Evolutionary conservation across 2,329 filamentous ascomycete species (phyloP).

Genomic region (Dothistroma septosporum): DNA sequence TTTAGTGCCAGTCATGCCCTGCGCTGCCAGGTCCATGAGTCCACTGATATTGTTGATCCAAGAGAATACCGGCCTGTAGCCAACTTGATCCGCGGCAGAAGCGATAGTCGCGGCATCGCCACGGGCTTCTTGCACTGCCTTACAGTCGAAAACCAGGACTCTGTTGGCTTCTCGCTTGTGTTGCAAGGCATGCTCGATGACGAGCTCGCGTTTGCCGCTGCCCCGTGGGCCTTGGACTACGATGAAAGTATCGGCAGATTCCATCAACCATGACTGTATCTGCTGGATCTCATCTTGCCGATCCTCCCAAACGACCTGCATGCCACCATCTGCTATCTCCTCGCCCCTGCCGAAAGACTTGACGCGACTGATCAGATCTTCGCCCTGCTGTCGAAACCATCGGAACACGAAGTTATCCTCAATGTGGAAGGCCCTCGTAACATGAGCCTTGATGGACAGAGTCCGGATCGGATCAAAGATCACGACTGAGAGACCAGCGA

Average conservation of each 20-base stretch:
- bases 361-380: slow-evolving; percentile 56
- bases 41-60: slow-evolving; percentile 96
- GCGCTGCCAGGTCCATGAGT: slow-evolving; percentile 84
- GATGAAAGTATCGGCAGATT: slow-evolving; percentile 86
- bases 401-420: slow-evolving; percentile 69
- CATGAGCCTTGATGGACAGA: slow-evolving; percentile 84
- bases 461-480: slow-evolving; percentile 93
- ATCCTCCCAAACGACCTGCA: slow-evolving; percentile 83
- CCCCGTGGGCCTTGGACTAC: slow-evolving; percentile 89
- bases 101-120: slow-evolving; percentile 83
- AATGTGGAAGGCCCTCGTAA: slow-evolving; percentile 71
- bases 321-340: slow-evolving; percentile 60
- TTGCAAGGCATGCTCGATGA: slow-evolving; percentile 77
- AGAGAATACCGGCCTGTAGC: slow-evolving; percentile 88
- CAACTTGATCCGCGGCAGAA: slow-evolving; percentile 74
- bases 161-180: slow-evolving; percentile 58
- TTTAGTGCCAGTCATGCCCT: slow-evolving; percentile 90
- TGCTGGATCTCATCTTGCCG: slow-evolving; percentile 76
- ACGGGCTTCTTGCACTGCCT: slow-evolving; percentile 82
- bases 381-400: slow-evolving; percentile 74
- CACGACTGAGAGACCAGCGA: slow-evolving; percentile 78
- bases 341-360: slow-evolving; percentile 34
- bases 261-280: slow-evolving; percentile 78
- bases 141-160: slow-evolving; percentile 85
- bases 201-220: slow-evolving; percentile 83